phyloP scores from a whole-genome alignment of 306 rosid genomes.

The Crotalaria pallida region DNA sequence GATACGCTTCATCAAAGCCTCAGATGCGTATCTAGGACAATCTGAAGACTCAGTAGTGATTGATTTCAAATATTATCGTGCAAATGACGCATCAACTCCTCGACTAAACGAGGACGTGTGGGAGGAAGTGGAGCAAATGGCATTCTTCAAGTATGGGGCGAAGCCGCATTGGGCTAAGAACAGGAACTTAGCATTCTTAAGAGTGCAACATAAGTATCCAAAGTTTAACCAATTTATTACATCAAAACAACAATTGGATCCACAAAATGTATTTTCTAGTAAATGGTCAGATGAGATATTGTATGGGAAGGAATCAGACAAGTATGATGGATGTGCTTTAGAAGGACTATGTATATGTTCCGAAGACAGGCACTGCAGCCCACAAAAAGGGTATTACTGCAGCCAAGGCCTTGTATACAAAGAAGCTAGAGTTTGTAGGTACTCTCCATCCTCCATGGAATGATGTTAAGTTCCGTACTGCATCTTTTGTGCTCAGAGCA shows the following conservation, averaged over 20 bases:
- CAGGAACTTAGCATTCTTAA: conserved; percentile 53
- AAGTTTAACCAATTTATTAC: conserved; percentile 36
- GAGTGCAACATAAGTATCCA: conserved; percentile 38
- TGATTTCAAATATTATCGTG: conserved; percentile 66
- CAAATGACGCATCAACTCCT: conserved; percentile 47
- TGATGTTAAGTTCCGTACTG: no score
- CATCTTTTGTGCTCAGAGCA: no score
- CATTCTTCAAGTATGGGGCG: conserved; percentile 64
- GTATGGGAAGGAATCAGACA: conserved; percentile 39
- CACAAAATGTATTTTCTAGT: conserved; percentile 53
- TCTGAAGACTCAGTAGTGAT: conserved; percentile 61
- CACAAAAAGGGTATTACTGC: conserved; percentile 51
- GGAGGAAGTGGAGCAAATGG: conserved; percentile 80
- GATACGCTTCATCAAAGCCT: conserved; percentile 55
- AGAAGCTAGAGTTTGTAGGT: conserved; percentile 72
- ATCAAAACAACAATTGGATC: conserved; percentile 50
- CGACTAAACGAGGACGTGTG: conserved; percentile 59
- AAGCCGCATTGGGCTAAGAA: conserved; percentile 86
- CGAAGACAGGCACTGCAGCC: conserved; percentile 62
- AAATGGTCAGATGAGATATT: conserved; percentile 58
- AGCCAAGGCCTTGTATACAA: conserved; percentile 46
- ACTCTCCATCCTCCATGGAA: conserved; percentile 9
- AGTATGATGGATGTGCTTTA: conserved; percentile 62
- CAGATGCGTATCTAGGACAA: conserved; percentile 63
- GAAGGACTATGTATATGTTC: conserved; percentile 63